Conservation (phyloP, 2,329 filamentous ascomycete species). For the Sarocladiaceae sp. region DNA sequence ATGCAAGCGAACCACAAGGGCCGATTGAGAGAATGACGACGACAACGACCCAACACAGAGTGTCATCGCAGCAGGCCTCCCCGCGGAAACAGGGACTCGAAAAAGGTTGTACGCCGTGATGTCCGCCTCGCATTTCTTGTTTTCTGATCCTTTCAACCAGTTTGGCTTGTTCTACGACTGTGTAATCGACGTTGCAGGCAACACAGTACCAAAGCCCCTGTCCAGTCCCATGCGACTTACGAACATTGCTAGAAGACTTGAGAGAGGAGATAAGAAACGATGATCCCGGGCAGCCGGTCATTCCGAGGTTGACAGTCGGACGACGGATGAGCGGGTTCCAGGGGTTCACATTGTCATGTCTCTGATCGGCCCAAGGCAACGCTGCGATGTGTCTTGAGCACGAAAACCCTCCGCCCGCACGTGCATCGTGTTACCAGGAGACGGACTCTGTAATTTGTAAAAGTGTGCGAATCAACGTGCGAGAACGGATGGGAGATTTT, state of each 20-base stretch:
- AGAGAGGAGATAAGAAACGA: neutral
- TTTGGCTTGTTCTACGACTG: neutral
- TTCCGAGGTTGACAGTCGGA: neutral
- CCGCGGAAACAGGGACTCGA: neutral
- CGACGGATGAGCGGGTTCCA: neutral
- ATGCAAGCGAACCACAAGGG: no score
- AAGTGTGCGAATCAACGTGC: no score
- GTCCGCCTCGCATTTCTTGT: neutral
- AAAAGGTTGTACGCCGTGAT: neutral
- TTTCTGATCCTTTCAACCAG: neutral
- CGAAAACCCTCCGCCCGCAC: neutral
- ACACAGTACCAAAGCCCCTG: no score
- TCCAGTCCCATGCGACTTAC: no score
- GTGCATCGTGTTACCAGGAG: no score
- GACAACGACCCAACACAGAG: neutral
- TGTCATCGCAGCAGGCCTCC: neutral
- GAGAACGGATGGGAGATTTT: neutral
- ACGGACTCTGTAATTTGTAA: no score
- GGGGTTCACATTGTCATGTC: constrained; percentile 7
- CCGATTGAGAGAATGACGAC: neutral
- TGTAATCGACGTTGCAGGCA: no score
- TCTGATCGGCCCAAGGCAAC: constrained; percentile 3
- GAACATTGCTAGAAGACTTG: neutral
- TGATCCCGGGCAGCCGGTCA: neutral
- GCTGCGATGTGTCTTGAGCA: neutral